Conservation (phyloP, 495 filamentous ascomycete genomes). For the Hypoxylon perforatum region DNA sequence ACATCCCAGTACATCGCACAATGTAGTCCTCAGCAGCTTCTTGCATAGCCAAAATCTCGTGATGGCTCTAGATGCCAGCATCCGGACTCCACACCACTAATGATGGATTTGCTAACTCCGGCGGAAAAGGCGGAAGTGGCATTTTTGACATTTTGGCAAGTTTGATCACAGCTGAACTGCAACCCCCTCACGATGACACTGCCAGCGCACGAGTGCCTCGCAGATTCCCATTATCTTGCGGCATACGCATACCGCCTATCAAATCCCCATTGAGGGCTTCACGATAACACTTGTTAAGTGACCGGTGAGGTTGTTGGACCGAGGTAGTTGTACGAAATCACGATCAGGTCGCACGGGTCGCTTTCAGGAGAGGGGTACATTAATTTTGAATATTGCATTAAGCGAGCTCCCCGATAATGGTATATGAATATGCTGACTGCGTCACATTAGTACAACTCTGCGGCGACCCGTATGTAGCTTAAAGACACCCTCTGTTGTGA, state of each 20-base stretch:
- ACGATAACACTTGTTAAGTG: not conserved
- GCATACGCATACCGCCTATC: not conserved
- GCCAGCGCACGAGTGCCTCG: not conserved
- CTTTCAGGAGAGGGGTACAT: conserved; percentile 1
- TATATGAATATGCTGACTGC: not conserved
- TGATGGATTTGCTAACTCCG: not conserved
- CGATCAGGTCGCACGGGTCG: not conserved
- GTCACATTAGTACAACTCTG: conserved; percentile 3
- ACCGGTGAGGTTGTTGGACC: not conserved
- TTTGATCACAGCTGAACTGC: conserved; percentile 1
- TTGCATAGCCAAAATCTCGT: not conserved
- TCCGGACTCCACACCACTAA: not conserved
- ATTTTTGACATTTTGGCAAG: not conserved
- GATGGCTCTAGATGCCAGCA: not conserved
- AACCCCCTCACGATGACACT: conserved; percentile 1
- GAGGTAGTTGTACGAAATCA: conserved; percentile 1
- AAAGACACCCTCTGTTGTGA: conserved; percentile 4
- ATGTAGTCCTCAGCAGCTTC: not conserved
- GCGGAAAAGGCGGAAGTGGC: not conserved
- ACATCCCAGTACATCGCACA: not conserved
- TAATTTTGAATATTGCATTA: conserved; percentile 1
- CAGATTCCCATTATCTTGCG: not conserved
- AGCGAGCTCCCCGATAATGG: not conserved
- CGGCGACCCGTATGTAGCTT: conserved; percentile 6
- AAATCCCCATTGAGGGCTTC: conserved; percentile 1